These are phyloP conservation scores for Berberis thunbergii DNA, from an alignment of 164 flowering plant genomes.

Conservation along the genomic window DNA sequence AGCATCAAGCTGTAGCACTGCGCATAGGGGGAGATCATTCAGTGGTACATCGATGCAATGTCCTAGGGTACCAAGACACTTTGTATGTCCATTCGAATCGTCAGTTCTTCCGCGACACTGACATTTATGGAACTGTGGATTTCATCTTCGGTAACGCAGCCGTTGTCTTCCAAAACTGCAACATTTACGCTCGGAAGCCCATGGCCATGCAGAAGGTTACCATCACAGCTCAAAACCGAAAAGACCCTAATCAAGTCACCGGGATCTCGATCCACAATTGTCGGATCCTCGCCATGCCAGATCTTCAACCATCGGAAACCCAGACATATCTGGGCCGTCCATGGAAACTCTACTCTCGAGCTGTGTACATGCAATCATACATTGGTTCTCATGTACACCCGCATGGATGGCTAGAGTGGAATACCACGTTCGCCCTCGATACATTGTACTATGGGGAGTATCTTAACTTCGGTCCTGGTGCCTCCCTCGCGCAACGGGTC, in stretches of 20 bases:
- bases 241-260: slow-evolving; percentile 89
- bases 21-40: slow-evolving; percentile 76
- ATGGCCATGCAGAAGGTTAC: slow-evolving; percentile 61
- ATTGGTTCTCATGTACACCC: slow-evolving; percentile 76
- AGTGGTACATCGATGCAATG: slow-evolving; percentile 58
- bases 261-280: slow-evolving; percentile 92
- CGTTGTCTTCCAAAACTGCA: slow-evolving; percentile 67
- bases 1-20: slow-evolving; percentile 87
- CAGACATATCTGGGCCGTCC: slow-evolving; percentile 93
- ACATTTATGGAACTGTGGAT: slow-evolving; percentile 71
- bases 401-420: slow-evolving; percentile 93
- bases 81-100: slow-evolving; percentile 76
- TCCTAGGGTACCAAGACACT: slow-evolving; percentile 80
- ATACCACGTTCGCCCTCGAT: slow-evolving; percentile 55
- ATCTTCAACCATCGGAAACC: slow-evolving; percentile 43
- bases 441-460: slow-evolving; percentile 91
- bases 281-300: slow-evolving; percentile 43
- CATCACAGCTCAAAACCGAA: slow-evolving; percentile 77
- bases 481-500: slow-evolving; percentile 55
- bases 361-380: slow-evolving; percentile 63
- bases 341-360: slow-evolving; percentile 78
- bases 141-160: slow-evolving; percentile 90
- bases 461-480: slow-evolving; percentile 85
- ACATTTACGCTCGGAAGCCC: slow-evolving; percentile 59
- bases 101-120: slow-evolving; percentile 72